These are phyloP conservation scores for Lodderomyces orthopsilosis DNA, from an alignment of 1,139 yeast species.

Conservation along the genomic window DNA sequence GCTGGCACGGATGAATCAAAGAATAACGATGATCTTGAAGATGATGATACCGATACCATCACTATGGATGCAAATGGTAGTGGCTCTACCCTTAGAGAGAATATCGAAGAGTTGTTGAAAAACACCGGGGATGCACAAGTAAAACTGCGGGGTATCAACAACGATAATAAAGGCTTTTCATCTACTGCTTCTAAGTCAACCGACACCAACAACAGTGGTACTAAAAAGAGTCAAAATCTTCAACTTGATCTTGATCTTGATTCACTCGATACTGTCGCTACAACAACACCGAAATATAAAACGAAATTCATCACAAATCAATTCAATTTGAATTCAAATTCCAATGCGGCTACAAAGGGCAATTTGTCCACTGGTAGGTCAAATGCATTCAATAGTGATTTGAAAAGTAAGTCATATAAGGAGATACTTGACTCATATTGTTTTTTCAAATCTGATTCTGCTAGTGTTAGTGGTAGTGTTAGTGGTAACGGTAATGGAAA, in stretches of 20 bases:
- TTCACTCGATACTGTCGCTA: conserved; percentile 6
- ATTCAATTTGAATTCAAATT: conserved; percentile 9
- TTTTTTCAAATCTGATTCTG: conserved; percentile 37
- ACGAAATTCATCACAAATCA: conserved; percentile 12
- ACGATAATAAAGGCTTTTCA: conserved; percentile 1
- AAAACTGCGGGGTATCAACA: conserved; percentile 3
- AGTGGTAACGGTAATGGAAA: background rate
- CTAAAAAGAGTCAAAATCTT: background rate
- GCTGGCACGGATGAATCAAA: background rate
- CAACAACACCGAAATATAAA: conserved; percentile 8
- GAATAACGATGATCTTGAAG: conserved; percentile 2
- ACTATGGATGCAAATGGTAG: background rate
- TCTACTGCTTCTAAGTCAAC: no score
- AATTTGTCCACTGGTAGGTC: conserved; percentile 1
- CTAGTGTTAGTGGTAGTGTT: background rate
- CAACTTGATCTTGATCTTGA: background rate
- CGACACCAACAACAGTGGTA: background rate
- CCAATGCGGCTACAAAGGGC: conserved; percentile 5
- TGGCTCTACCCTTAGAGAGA: background rate
- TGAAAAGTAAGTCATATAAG: conserved; percentile 63
- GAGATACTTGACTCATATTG: conserved; percentile 72
- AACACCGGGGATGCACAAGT: conserved; percentile 9
- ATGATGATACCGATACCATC: conserved; percentile 26
- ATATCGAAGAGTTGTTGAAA: conserved; percentile 6
- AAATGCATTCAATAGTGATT: conserved; percentile 4